Percentiles rank a stretch among this genome's conserved stretches.
Evolutionary conservation across 257 asterid genomes (phyloP).

Genomic region (Nicotiana otophora): DNA sequence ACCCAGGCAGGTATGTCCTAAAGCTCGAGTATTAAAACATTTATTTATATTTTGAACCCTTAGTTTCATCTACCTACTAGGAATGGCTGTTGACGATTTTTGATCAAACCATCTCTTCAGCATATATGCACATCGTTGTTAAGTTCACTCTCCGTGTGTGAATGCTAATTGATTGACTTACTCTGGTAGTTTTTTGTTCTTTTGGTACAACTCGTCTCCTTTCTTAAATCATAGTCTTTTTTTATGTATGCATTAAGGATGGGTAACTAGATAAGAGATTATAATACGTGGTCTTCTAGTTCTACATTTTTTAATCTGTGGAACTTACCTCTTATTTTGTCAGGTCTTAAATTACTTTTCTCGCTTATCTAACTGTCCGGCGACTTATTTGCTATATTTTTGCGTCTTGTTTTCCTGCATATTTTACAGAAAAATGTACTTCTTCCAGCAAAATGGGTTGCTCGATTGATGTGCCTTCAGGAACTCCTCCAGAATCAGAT

Average conservation of each 20-base stretch:
- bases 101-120: background rate
- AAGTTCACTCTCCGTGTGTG: background rate
- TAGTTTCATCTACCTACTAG: background rate
- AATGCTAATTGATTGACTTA: background rate
- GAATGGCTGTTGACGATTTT: background rate
- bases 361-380: background rate
- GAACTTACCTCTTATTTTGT: background rate
- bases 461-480: slow-evolving; percentile 20
- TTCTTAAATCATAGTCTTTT: background rate
- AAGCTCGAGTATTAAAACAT: background rate
- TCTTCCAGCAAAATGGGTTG: slow-evolving; percentile 15
- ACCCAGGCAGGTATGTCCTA: slow-evolving; percentile 18
- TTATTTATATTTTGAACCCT: background rate
- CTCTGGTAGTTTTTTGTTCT: background rate
- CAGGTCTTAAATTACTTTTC: background rate
- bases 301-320: background rate
- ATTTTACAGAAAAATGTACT: slow-evolving; percentile 14
- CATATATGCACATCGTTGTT: background rate
- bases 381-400: background rate
- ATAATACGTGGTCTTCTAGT: background rate
- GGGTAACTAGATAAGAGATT: background rate
- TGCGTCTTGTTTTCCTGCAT: background rate
- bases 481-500: slow-evolving; percentile 18
- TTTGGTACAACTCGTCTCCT: background rate
- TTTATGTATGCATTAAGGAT: background rate